Evolutionary conservation across 495 filamentous ascomycete genomes (phyloP), one percentile per base, ranked within the genome.

Genomic region (Polyplosphaeria fusca): DNA sequence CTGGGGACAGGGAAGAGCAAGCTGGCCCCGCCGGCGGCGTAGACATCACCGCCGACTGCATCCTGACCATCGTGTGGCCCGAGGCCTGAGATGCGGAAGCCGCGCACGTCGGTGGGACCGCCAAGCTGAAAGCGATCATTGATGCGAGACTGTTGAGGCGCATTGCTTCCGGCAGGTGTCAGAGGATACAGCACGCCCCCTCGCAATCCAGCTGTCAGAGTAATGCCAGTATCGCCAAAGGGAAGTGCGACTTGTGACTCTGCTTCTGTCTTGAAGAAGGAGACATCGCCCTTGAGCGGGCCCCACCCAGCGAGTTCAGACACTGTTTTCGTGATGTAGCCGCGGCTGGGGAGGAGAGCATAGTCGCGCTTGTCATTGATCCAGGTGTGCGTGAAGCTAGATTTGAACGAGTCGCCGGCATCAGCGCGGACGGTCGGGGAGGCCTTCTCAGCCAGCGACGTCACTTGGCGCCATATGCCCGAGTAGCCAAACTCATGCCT

Each of bases 121-220:
- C 93, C 93, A 35, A 98, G 88, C 47, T 86, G 81, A 77, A 98
- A 97, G 26, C 93, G 90, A 70, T 98, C 93, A 71, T 92, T 96
- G 60, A 96, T 79, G 23, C 88, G 81, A 46, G 88, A 91, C 2
- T 86, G 82, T 27, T 76, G 77, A 26, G 70, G 82, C 18, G 58
- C 77, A 5, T 67, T 60, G 43, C 74, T 71, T 18, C 76, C 79
- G 19, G 76, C 74, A 24, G 86, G 68, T 9, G 79, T 73, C 27
- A 87, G 73, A 41, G 84, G 84, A 55, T 79, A 82, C 30, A 87
- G 70, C n/a, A 87, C 58, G 7, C 84, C 84, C 1, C 79, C 83
- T 46, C 84, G 77, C 49, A 87, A 73, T 13, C 81, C 78, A 35
- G 82, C 80, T 11, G 79, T 82, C 48, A 89, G 81, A 66, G 68